Percentiles rank a stretch among this genome's conserved stretches.
These are phyloP conservation scores for Esteya vermicola DNA, from an alignment of 2,329 filamentous ascomycete species.

Conservation along the genomic window DNA sequence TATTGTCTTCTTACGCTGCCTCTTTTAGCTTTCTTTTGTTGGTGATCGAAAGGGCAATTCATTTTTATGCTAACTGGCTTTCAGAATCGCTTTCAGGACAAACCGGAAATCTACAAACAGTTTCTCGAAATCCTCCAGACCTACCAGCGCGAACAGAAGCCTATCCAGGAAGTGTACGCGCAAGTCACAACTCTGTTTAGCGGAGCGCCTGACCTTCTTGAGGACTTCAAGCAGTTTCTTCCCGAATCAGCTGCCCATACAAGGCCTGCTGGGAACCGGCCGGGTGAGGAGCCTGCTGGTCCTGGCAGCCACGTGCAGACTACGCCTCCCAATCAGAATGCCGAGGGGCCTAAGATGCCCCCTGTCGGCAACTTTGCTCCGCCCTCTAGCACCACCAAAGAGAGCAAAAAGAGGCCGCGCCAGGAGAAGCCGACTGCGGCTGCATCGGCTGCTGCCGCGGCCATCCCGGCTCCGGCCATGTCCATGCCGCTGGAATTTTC, in stretches of 20 bases:
- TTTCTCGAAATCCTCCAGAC: conserved; percentile 97
- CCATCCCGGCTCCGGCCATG: conserved; percentile 23
- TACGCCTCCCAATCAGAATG: conserved; percentile 34
- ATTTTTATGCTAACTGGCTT: conserved; percentile 1
- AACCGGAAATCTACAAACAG: conserved; percentile 98
- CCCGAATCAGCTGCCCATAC: conserved; percentile 63
- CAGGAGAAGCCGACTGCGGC: conserved; percentile 39
- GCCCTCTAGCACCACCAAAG: conserved; percentile 65
- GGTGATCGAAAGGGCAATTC: too few species aligned
- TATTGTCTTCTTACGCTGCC: not conserved
- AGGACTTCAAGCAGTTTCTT: conserved; percentile 97
- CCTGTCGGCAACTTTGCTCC: conserved; percentile 92
- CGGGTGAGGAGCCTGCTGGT: conserved; percentile 41
- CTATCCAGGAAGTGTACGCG: conserved; percentile 94
- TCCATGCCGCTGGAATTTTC: too few species aligned
- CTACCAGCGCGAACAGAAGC: conserved; percentile 94
- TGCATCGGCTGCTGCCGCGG: conserved; percentile 28
- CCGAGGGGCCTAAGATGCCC: conserved; percentile 66
- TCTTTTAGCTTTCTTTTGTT: too few species aligned
- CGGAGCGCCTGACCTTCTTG: conserved; percentile 81
- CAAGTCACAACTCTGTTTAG: conserved; percentile 93
- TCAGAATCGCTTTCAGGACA: conserved; percentile 89
- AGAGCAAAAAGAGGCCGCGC: conserved; percentile 75
- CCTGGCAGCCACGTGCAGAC: conserved; percentile 34
- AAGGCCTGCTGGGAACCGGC: conserved; percentile 43